Percentiles rank a stretch among this genome's conserved stretches.
Evolutionary conservation across 768 basidiomycete genomes (phyloP).

Genomic region (Xanthoconium stramineum): DNA sequence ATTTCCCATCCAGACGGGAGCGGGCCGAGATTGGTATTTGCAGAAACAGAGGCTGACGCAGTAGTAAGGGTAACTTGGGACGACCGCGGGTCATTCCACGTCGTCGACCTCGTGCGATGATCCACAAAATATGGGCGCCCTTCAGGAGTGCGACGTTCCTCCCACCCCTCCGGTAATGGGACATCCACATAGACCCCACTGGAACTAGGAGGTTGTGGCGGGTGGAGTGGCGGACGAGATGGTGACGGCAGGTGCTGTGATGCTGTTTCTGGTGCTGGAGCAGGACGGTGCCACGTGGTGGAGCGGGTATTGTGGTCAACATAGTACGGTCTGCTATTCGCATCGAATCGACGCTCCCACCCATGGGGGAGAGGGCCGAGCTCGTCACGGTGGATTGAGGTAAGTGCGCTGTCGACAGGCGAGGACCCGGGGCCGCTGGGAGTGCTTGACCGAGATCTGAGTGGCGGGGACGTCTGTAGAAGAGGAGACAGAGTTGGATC

Average conservation of each 20-base stretch:
- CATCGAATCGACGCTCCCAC: constrained; percentile 81
- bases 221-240: constrained; percentile 16
- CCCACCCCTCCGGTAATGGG: constrained; percentile 87
- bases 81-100: constrained; percentile 84
- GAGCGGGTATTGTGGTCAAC: constrained; percentile 82
- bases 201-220: constrained; percentile 30
- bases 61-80: constrained; percentile 46
- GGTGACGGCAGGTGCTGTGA: constrained; percentile 14
- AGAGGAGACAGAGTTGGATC: constrained; percentile 10
- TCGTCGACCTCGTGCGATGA: constrained; percentile 81
- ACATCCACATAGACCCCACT: constrained; percentile 48
- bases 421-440: constrained; percentile 4
- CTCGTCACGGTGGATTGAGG: constrained; percentile 48
- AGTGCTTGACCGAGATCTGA: constrained; percentile 13
- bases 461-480: constrained; percentile 10
- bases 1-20: constrained; percentile 95
- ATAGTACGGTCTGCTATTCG: constrained; percentile 67
- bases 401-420: constrained; percentile 1
- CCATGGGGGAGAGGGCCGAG: constrained; percentile 66
- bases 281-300: constrained; percentile 74
- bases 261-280: constrained; percentile 20
- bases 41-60: constrained; percentile 39
- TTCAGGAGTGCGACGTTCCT: constrained; percentile 87
- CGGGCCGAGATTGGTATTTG: constrained; percentile 67
- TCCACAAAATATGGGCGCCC: constrained; percentile 75